Percentiles rank a stretch among this genome's conserved stretches.
These are phyloP conservation scores for Dothideomycetidae sp. DNA, from an alignment of 2,329 filamentous ascomycete genomes.

Conservation along the genomic window DNA sequence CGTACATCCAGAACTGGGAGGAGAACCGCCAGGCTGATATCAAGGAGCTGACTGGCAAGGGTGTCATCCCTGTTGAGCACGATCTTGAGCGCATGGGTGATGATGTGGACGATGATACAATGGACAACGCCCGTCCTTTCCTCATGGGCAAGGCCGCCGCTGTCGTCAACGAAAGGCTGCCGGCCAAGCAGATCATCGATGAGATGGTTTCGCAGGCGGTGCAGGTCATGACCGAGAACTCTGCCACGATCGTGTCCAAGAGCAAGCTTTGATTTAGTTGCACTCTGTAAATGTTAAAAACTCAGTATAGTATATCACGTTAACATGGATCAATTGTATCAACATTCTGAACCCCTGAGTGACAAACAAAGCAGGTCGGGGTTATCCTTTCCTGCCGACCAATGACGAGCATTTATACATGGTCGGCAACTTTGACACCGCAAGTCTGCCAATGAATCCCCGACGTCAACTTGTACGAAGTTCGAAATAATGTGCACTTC, in stretches of 20 bases:
- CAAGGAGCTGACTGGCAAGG: constrained; percentile 78
- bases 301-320: neutral
- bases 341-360: too few relatives aligned
- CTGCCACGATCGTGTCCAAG: constrained; percentile 19
- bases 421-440: too few relatives aligned
- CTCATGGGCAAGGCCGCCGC: constrained; percentile 96
- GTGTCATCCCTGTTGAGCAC: constrained; percentile 82
- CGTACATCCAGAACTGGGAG: constrained; percentile 95
- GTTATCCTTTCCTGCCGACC: too few relatives aligned
- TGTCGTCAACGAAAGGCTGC: constrained; percentile 83
- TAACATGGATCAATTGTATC: too few relatives aligned
- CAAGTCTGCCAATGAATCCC: too few relatives aligned
- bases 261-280: constrained; percentile 21
- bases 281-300: constrained; percentile 11
- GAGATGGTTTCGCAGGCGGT: constrained; percentile 75
- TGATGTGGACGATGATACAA: constrained; percentile 58
- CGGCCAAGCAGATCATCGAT: constrained; percentile 81
- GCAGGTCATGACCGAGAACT: constrained; percentile 18
- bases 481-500: too few relatives aligned
- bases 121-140: constrained; percentile 84
- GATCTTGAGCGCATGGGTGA: constrained; percentile 73
- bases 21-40: constrained; percentile 81
- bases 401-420: too few relatives aligned
- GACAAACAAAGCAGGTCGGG: too few relatives aligned
- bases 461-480: too few relatives aligned